These are phyloP conservation scores for Sclerotiophoma versabilis DNA, from an alignment of 2,329 filamentous ascomycete genomes.

Conservation along the genomic window DNA sequence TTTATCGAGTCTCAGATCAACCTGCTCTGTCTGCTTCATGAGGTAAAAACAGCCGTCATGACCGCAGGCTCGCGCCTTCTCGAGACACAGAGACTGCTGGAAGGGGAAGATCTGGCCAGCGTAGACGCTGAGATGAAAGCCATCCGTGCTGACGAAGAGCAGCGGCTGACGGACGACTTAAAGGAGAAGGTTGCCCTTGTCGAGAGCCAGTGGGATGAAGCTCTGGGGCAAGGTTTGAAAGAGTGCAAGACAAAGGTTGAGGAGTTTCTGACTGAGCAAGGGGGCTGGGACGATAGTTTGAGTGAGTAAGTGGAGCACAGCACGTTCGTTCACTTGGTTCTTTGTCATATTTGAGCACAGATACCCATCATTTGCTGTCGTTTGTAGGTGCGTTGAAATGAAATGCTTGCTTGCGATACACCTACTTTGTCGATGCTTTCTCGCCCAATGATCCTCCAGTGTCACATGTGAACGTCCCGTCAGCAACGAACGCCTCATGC, in stretches of 20 bases:
- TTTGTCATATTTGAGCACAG: conserved; percentile 37
- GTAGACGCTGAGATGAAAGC: conserved; percentile 60
- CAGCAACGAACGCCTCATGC: too few relatives aligned
- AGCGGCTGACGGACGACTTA: conserved; percentile 78
- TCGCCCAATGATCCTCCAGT: background rate
- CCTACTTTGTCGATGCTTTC: background rate
- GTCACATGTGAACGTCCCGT: background rate
- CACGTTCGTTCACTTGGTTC: conserved; percentile 22
- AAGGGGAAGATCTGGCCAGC: conserved; percentile 49
- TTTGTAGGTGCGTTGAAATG: background rate
- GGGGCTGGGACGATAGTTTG: conserved; percentile 82
- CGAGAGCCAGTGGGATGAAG: conserved; percentile 88
- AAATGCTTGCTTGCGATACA: background rate
- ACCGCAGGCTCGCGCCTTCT: conserved; percentile 71
- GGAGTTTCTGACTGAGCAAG: conserved; percentile 74
- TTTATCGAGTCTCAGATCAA: conserved; percentile 97
- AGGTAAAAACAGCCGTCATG: conserved; percentile 82
- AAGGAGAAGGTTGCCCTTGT: conserved; percentile 93
- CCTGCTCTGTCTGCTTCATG: conserved; percentile 85
- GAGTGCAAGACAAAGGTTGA: conserved; percentile 77
- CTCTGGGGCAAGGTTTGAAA: conserved; percentile 78
- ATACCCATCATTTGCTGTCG: conserved; percentile 40
- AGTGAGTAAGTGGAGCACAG: conserved; percentile 42
- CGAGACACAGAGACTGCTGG: conserved; percentile 65
- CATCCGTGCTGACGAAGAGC: conserved; percentile 72